Conservation (phyloP, 768 basidiomycete species). For the Lentinus tigrinus region DNA sequence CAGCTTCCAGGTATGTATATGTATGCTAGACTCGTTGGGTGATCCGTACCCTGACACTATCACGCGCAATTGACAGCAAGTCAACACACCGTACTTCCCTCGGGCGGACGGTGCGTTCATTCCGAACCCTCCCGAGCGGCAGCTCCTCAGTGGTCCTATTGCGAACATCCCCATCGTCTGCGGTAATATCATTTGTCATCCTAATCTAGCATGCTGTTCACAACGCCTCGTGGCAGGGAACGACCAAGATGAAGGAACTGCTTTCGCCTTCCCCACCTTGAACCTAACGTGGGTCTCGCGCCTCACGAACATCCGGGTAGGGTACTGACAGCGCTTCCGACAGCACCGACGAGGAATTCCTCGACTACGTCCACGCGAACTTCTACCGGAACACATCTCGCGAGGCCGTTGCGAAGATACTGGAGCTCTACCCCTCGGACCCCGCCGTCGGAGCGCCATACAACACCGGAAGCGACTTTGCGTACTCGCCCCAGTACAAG, state of each 20-base stretch:
- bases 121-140: constrained; percentile 6
- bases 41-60: constrained; percentile 29
- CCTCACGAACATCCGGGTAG: too few relatives aligned
- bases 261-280: constrained; percentile 5
- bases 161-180: constrained; percentile 17
- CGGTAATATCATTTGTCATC: not conserved
- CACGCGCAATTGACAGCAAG: constrained; percentile 32
- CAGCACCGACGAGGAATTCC: constrained; percentile 9
- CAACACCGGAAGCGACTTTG: constrained; percentile 11
- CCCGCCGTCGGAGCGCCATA: constrained; percentile 21
- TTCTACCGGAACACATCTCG: not conserved
- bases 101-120: constrained; percentile 20
- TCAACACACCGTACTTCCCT: constrained; percentile 20
- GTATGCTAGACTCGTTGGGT: too few relatives aligned
- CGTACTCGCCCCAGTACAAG: constrained; percentile 23
- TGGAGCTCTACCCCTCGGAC: constrained; percentile 17
- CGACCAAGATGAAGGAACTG: constrained; percentile 21
- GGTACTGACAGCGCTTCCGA: not conserved
- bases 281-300: constrained; percentile 8
- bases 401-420: not conserved
- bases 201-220: not conserved
- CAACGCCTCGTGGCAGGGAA: not conserved
- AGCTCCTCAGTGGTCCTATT: constrained; percentile 10
- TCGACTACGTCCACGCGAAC: not conserved
- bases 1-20: constrained; percentile 28